Evolutionary conservation across 2,329 filamentous ascomycete genomes (phyloP).

Genomic region (Tolypocladium cylindrosporum): DNA sequence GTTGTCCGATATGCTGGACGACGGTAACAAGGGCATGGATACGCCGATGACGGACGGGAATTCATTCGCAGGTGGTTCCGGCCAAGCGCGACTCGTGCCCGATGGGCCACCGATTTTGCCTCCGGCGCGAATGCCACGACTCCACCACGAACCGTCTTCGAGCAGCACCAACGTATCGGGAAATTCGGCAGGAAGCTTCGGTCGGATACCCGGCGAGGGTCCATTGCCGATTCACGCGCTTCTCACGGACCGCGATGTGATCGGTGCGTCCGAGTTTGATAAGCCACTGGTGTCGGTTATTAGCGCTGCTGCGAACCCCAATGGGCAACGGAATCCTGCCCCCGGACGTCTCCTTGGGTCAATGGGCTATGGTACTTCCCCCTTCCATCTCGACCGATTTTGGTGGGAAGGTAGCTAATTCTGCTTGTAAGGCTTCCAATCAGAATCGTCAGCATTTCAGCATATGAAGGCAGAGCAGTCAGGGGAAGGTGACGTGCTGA

Average conservation of each 20-base stretch:
- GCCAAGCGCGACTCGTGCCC: slow-evolving; percentile 12
- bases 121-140: slow-evolving; percentile 20
- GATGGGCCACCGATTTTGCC: slow-evolving; percentile 17
- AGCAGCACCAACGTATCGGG: slow-evolving; percentile 30
- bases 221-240: slow-evolving; percentile 45
- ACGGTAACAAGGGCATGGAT: slow-evolving; percentile 12
- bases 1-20: slow-evolving; percentile 37
- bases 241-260: slow-evolving; percentile 28
- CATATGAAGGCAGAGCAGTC: slow-evolving; percentile 19
- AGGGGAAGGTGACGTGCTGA: slow-evolving; percentile 20
- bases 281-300: slow-evolving; percentile 5
- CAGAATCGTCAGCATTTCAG: slow-evolving; percentile 20
- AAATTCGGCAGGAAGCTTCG: slow-evolving; percentile 23
- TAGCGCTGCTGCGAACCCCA: slow-evolving; percentile 13
- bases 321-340: slow-evolving; percentile 10
- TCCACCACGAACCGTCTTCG: slow-evolving; percentile 37
- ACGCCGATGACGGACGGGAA: slow-evolving; percentile 7
- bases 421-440: slow-evolving; percentile 20
- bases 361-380: slow-evolving; percentile 25
- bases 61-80: not conserved
- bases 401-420: slow-evolving; percentile 16
- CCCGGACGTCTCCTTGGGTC: slow-evolving; percentile 13
- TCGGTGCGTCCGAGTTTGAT: slow-evolving; percentile 5
- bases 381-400: slow-evolving; percentile 6
- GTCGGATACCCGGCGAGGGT: slow-evolving; percentile 37